Evolutionary conservation across 495 filamentous ascomycete genomes (phyloP), one percentile per base, ranked within the genome.

Genomic region (Chaetomidium leptoderma): DNA sequence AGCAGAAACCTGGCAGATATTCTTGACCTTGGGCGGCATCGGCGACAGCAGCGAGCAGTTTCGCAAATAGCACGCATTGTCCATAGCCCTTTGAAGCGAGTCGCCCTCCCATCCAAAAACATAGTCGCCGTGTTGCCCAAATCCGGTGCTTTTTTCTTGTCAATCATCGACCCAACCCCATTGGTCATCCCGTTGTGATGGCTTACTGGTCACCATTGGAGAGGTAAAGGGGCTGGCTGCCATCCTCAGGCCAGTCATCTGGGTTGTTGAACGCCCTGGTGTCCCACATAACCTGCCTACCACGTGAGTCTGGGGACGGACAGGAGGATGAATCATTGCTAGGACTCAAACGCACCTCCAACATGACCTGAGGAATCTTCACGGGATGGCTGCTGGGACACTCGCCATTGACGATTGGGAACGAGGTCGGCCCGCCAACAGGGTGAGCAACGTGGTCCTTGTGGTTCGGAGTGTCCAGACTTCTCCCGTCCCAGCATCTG

Each of bases 111-210:
- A 77, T 30, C 73, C 74, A 58, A 76, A 76, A 27, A 78, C 67
- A 57, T 78, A 78, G 53, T 76, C 76, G 36, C 66, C 74, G 52
- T 78, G 74, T 45, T 70, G 69, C 21, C 73, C 72, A 58, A 70
- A 66, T 2, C 74, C 73, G 33, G 67, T 71, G 14, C 67, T 72
- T 27, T 45, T 27, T 6, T 19, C n/a, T 6, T 42, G 39, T 42
- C 36, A 39, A 13, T 13, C 3, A 39, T 37, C 35, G n/a, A n/a
- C n/a, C n/a, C n/a, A n/a, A n/a, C n/a, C n/a, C n/a, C n/a, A n/a
- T n/a, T n/a, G n/a, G n/a, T n/a, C n/a, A n/a, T n/a, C n/a, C n/a
- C n/a, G n/a, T n/a, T n/a, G n/a, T 42, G 39, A 21, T 17, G 39
- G 17, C 44, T 30, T 46, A 46, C 44, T 46, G 44, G 29, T 76